These are phyloP conservation scores for Canavalia ensiformis DNA, from an alignment of 306 rosid species.

Conservation along the genomic window DNA sequence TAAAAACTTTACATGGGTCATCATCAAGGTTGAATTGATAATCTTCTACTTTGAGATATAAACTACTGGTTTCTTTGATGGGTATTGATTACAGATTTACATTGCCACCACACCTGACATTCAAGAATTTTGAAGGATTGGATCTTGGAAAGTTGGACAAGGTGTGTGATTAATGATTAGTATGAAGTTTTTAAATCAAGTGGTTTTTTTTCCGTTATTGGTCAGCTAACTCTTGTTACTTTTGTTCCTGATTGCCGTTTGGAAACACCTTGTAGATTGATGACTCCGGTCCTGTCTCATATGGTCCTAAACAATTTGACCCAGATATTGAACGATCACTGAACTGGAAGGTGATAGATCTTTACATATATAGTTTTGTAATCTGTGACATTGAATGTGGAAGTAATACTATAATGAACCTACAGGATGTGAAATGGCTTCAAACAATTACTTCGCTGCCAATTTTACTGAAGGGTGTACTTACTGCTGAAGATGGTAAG, in stretches of 20 bases:
- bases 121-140: slow-evolving; percentile 87
- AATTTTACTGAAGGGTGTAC: slow-evolving; percentile 87
- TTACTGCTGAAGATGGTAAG: slow-evolving; percentile 92
- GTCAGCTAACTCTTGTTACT: slow-evolving; percentile 10
- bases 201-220: not conserved
- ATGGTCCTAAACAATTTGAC: slow-evolving; percentile 65
- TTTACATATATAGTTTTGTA: not conserved
- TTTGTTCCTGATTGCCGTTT: slow-evolving; percentile 18
- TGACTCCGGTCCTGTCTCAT: slow-evolving; percentile 84
- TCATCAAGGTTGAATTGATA: slow-evolving; percentile 23
- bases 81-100: slow-evolving; percentile 68
- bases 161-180: slow-evolving; percentile 49
- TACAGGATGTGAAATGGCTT: slow-evolving; percentile 95
- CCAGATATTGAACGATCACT: slow-evolving; percentile 64
- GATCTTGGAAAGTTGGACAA: slow-evolving; percentile 76
- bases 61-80: slow-evolving; percentile 29
- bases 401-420: slow-evolving; percentile 41
- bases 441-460: slow-evolving; percentile 92
- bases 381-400: slow-evolving; percentile 27
- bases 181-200: slow-evolving; percentile 39
- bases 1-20: slow-evolving; percentile 15
- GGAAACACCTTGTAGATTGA: slow-evolving; percentile 59
- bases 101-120: slow-evolving; percentile 71
- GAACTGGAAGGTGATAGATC: slow-evolving; percentile 81
- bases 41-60: slow-evolving; percentile 14